A percentile compares a stretch with the other conserved stretches of the same genome.
These are phyloP conservation scores for Russula virescens DNA, from an alignment of 768 basidiomycete species.

Conservation along the genomic window DNA sequence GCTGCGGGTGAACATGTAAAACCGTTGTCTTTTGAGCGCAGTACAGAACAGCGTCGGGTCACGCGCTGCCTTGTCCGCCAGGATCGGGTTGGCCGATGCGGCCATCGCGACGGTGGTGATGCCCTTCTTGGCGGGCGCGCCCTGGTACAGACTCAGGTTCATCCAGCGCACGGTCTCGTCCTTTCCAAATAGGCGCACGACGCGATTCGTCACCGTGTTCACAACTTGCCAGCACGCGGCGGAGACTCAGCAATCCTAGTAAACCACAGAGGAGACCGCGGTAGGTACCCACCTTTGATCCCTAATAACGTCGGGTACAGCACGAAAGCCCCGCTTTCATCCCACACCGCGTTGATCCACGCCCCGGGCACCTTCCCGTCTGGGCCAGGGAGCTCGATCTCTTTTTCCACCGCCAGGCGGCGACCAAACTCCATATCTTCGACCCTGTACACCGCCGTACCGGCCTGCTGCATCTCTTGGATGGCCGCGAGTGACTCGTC, in stretches of 20 bases:
- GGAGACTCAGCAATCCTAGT: conserved; percentile 3
- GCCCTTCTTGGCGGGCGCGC: conserved; percentile 83
- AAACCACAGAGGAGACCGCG: neutral
- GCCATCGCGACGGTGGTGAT: conserved; percentile 89
- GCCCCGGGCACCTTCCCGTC: conserved; percentile 67
- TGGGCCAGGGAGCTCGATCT: conserved; percentile 76
- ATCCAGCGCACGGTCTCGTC: conserved; percentile 90
- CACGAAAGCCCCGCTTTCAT: conserved; percentile 93
- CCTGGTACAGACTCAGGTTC: conserved; percentile 88
- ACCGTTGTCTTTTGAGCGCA: conserved; percentile 86
- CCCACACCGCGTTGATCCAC: conserved; percentile 93
- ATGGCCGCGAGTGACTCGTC: conserved; percentile 91
- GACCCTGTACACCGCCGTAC: conserved; percentile 83
- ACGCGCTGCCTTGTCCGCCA: conserved; percentile 75
- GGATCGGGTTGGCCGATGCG: conserved; percentile 90
- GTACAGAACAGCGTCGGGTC: conserved; percentile 94
- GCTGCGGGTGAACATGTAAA: conserved; percentile 89
- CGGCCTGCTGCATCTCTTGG: conserved; percentile 99
- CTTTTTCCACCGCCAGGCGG: conserved; percentile 86
- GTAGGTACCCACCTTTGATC: conserved; percentile 67
- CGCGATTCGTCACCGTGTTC: conserved; percentile 91
- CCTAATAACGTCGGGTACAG: conserved; percentile 91
- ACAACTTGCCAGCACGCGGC: conserved; percentile 53
- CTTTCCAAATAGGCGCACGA: conserved; percentile 82
- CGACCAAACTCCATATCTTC: conserved; percentile 99